A percentile compares a stretch with the other conserved stretches of the same genome.
These are phyloP conservation scores for Bullera alba DNA, from an alignment of 768 basidiomycete species.

Conservation along the genomic window DNA sequence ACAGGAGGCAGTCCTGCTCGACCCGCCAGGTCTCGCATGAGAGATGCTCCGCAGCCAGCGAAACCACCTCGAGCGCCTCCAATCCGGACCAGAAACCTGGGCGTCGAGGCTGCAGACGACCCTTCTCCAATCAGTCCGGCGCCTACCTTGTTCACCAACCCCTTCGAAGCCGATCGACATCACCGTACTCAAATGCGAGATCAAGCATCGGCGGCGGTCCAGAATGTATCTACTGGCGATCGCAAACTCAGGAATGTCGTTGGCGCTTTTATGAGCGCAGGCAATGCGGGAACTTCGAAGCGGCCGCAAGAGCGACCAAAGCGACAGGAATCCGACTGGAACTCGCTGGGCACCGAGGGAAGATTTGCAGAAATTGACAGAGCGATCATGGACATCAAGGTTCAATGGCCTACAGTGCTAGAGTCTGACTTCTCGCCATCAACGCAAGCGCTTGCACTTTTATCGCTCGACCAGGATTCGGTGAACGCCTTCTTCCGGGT, in stretches of 20 bases:
- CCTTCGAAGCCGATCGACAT: slow-evolving; percentile 35
- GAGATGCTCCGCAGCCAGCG: too few relatives aligned
- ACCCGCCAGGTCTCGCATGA: too few relatives aligned
- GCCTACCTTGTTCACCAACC: slow-evolving; percentile 29
- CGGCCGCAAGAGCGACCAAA: slow-evolving; percentile 12
- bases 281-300: slow-evolving; percentile 9
- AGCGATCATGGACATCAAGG: slow-evolving; percentile 75
- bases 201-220: slow-evolving; percentile 20
- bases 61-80: too few relatives aligned
- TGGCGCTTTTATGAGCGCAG: slow-evolving; percentile 37
- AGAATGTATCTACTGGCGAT: slow-evolving; percentile 7
- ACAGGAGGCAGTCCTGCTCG: too few relatives aligned
- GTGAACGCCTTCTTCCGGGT: slow-evolving; percentile 31
- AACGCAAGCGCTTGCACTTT: slow-evolving; percentile 78
- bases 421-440: slow-evolving; percentile 72
- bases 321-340: slow-evolving; percentile 22
- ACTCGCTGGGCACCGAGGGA: slow-evolving; percentile 14
- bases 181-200: slow-evolving; percentile 31
- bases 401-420: slow-evolving; percentile 78
- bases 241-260: slow-evolving; percentile 36
- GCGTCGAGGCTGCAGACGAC: slow-evolving; percentile 16
- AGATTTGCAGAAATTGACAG: slow-evolving; percentile 80
- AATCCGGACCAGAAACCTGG: slow-evolving; percentile 17
- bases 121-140: slow-evolving; percentile 24
- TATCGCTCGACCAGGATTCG: slow-evolving; percentile 43